Evolutionary conservation across 495 filamentous ascomycete species (phyloP), one percentile per base, ranked within the genome.

Genomic region (Trichoderma gamsii): DNA sequence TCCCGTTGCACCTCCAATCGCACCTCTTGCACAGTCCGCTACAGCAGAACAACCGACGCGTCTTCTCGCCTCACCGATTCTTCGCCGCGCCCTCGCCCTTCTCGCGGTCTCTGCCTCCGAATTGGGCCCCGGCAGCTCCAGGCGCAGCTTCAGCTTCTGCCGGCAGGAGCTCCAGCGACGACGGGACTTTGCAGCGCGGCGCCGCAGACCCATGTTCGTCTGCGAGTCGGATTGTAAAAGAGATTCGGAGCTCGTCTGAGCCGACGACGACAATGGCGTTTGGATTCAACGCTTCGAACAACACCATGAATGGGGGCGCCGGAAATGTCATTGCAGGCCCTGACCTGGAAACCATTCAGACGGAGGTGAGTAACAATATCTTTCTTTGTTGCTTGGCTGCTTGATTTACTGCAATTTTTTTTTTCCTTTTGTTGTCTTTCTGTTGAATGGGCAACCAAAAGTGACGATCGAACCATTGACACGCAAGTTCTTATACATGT

Each of bases 181-280:
- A 38, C 35, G 35, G 35, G 56, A 61, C 25, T 32, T 18, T 18
- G 13, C 27, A 38, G 35, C 23, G 23, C n/a, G 41, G 67, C 66
- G 67, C 71, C 59, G 41, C 29, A 13, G 41, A 21, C 65, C 43
- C 59, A 46, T n/a, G 69, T 73, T 66, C 70, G 8, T 38, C 35
- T 52, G 43, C 61, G 59, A 44, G 51, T 46, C 64, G 63, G 67
- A 69, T 71, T 66, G 46, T 76, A 68, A 77, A 73, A 46, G 56
- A 61, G 56, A 61, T 65, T 65, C 63, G 63, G 63, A 44, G 35
- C 63, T 43, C 32, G 21, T 65, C 32, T 35, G 63, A 29, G 41
- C 68, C 72, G 67, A 71, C 29, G 29, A 29, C 69, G 70, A 70
- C 76, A 71, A 94, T 93, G 90, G 86, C 90, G 13, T 92, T 92